phyloP scores from a whole-genome alignment of 768 basidiomycete genomes.

The Cantharellus cinnabarinus region DNA sequence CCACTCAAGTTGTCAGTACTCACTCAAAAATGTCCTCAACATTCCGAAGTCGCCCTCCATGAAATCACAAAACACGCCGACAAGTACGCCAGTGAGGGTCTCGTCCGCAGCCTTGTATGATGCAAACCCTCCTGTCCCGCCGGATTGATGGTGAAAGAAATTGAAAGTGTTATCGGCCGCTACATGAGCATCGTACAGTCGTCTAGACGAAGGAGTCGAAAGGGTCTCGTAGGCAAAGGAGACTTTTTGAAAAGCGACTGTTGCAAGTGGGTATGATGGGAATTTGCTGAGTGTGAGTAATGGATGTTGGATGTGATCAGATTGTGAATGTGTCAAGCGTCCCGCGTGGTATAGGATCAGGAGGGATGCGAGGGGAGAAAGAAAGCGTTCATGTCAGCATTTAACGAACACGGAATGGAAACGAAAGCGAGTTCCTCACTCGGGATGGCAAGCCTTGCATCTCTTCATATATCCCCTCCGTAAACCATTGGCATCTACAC shows the following conservation, averaged over 20 bases:
- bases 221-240: constrained; percentile 68
- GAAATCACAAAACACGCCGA: constrained; percentile 62
- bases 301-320: neutral
- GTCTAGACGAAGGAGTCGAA: constrained; percentile 46
- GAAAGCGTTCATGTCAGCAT: neutral
- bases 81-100: constrained; percentile 52
- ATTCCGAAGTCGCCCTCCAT: constrained; percentile 76
- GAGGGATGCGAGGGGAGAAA: neutral
- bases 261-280: constrained; percentile 53
- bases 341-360: neutral
- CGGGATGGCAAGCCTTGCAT: constrained; percentile 66
- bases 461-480: constrained; percentile 57
- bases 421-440: constrained; percentile 29
- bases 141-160: constrained; percentile 20
- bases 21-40: constrained; percentile 43
- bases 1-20: constrained; percentile 22
- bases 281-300: constrained; percentile 38
- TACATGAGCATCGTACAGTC: constrained; percentile 34
- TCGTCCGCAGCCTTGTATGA: constrained; percentile 30
- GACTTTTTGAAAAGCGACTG: constrained; percentile 70
- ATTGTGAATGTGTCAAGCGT: neutral
- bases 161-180: constrained; percentile 32
- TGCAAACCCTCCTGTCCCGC: constrained; percentile 21
- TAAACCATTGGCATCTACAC: constrained; percentile 38
- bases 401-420: neutral